These are phyloP conservation scores for Hypoxylon sp. DNA, from an alignment of 2,329 filamentous ascomycete species.

Conservation along the genomic window DNA sequence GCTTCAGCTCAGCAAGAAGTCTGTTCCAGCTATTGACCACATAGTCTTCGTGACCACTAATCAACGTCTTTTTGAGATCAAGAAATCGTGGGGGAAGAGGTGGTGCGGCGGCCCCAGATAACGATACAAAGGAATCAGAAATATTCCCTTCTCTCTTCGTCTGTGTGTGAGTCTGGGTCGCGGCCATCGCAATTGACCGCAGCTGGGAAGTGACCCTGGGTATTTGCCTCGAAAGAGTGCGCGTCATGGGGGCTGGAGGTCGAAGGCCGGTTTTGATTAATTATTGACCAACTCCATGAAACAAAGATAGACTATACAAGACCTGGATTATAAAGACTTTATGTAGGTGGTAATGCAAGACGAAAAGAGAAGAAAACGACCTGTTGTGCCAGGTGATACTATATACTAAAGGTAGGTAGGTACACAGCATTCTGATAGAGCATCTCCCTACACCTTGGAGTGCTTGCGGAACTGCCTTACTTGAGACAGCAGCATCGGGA, in stretches of 20 bases:
- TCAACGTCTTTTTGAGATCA: slow-evolving; percentile 68
- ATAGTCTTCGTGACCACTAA: slow-evolving; percentile 64
- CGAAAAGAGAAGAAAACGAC: not conserved
- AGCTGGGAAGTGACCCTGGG: slow-evolving; percentile 5
- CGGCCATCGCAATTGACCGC: slow-evolving; percentile 39
- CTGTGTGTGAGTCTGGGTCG: slow-evolving; percentile 33
- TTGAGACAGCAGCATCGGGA: not conserved
- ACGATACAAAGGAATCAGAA: slow-evolving; percentile 72
- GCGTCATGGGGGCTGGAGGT: slow-evolving; percentile 3
- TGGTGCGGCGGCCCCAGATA: slow-evolving; percentile 63
- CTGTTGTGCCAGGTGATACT: not conserved
- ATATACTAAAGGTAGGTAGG: not conserved
- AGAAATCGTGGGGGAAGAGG: slow-evolving; percentile 71
- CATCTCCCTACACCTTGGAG: slow-evolving; percentile 13
- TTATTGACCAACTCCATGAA: not conserved
- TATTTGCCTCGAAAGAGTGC: slow-evolving; percentile 19
- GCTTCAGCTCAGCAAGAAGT: slow-evolving; percentile 61
- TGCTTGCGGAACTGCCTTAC: slow-evolving; percentile 16
- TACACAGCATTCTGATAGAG: slow-evolving; percentile 1
- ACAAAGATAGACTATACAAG: not conserved
- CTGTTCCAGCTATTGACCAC: slow-evolving; percentile 66
- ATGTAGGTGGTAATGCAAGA: not conserved
- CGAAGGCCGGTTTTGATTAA: not conserved
- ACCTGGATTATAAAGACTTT: not conserved
- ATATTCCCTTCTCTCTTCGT: slow-evolving; percentile 73